phyloP scores from a whole-genome alignment of 176 grass and related monocot species.

The Phoenix roebelenii region DNA sequence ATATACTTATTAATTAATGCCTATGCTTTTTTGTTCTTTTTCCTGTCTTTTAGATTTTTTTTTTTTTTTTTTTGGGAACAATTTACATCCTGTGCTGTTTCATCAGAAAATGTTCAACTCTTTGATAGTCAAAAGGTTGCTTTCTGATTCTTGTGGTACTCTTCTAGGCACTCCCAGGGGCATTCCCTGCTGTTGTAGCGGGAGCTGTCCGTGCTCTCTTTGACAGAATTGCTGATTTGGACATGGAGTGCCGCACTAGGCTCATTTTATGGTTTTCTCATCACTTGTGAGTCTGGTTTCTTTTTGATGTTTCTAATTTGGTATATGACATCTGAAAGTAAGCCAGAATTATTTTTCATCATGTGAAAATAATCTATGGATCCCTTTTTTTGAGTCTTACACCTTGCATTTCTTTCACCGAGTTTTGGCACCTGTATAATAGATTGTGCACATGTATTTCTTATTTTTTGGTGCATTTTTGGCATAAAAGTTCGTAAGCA shows the following conservation, averaged over 20 bases:
- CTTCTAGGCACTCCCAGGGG: conserved; percentile 84
- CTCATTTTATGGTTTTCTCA: conserved; percentile 99
- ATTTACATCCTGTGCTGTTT: no score
- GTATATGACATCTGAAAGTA: neutral
- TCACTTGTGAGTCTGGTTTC: conserved; percentile 70
- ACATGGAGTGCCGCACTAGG: conserved; percentile 82
- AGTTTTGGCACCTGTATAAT: no score
- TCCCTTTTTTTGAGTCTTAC: neutral
- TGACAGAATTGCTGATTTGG: conserved; percentile 86
- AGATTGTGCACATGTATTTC: no score
- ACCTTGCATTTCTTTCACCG: no score
- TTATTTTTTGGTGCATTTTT: no score
- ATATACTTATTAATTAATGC: no score
- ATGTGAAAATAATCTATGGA: neutral
- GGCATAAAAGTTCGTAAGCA: no score
- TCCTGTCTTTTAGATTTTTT: no score
- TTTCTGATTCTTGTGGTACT: conserved; percentile 12
- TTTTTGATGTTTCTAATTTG: conserved; percentile 14
- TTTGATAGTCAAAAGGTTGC: neutral
- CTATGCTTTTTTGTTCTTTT: no score
- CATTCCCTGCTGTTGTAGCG: conserved; percentile 91
- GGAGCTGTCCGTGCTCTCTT: conserved; percentile 97
- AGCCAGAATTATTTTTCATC: no score
- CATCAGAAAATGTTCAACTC: no score
- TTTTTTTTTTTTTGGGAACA: no score